A percentile compares a stretch with the other conserved stretches of the same genome.
Conservation (phyloP, 805 yeast genomes). For the Teunomyces pallodes region DNA sequence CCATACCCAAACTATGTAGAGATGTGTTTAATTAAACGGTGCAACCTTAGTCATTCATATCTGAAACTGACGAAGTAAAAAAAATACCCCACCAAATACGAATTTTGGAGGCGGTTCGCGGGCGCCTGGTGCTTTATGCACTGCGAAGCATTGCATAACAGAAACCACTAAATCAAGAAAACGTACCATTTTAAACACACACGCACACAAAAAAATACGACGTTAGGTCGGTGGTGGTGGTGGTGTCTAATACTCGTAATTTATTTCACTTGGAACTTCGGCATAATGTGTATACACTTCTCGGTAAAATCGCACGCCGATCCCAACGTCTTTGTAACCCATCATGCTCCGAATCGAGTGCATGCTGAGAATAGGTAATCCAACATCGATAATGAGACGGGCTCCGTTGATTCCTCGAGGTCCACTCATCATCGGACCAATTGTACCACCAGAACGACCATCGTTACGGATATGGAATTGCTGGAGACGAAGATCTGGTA, state of each 20-base stretch:
- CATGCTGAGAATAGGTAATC: constrained; percentile 43
- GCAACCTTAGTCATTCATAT: not conserved
- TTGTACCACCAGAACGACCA: constrained; percentile 41
- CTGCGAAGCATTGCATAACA: no score
- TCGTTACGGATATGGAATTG: constrained; percentile 41
- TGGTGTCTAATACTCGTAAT: not conserved
- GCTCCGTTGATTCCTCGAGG: constrained; percentile 27
- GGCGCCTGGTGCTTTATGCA: no score
- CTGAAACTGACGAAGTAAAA: not conserved
- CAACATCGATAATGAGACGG: constrained; percentile 36
- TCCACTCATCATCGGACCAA: constrained; percentile 40
- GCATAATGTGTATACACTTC: constrained; percentile 31
- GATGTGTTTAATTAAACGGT: not conserved
- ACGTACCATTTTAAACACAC: no score
- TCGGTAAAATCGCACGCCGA: constrained; percentile 33
- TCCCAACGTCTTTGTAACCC: constrained; percentile 39
- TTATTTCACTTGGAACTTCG: constrained; percentile 8
- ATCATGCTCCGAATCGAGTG: constrained; percentile 38
- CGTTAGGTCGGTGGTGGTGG: no score
- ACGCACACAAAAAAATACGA: no score
- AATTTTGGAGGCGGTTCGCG: no score
- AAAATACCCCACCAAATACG: not conserved
- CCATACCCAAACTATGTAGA: no score
- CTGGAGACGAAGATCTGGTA: constrained; percentile 27
- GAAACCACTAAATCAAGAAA: no score